Base-by-base conservation (phyloP, 192 early-diverging fungal genomes). In the Tieghemiomyces parasiticus region DNA sequence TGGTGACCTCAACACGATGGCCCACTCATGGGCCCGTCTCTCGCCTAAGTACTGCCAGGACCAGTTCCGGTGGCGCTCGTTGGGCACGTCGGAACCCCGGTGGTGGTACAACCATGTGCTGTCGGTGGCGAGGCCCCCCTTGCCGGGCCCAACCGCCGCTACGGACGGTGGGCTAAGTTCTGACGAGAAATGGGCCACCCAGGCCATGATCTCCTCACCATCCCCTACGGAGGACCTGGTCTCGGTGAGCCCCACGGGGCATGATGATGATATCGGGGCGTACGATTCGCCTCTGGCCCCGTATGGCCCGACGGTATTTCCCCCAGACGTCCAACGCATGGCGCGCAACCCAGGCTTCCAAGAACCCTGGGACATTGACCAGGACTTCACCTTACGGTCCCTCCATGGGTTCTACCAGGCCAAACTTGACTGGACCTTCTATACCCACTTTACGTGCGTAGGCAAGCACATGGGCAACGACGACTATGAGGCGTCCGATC, bases 1-100 rank as follows among this genome's bases (percentile, higher is more conserved):
- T 63, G 87, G 87, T 29, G 87, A 89, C 60, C 59, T 89, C 29
- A 89, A 89, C 62, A 89, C 87, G 0, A 84, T 86, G 70, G 83
- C 79, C 2, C 87, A 87, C 60, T 87, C 85, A 20, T 74, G 86
- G 31, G 85, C 81, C 2, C 72, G 87, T 9, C 61, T 90, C 2
- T 83, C 83, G 35, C 78, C 81, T 8, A 66, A 62, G 33, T 85
- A 81, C 61, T 72, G 76, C 8, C 69, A 67, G 12, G 87, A 86
- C 61, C 74, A 76, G 67, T 84, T 83, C 62, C 72, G 87, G 14
- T 74, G 78, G 53, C 67, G 77, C 13, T 81, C 79, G 0, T 33
- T 87, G 13, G 85, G 85, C 1, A 65, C 60, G 56, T 71, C 79
- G 12, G 87, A 90, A 59, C 66, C 83, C 38, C 75, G 80, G 58